phyloP scores from a whole-genome alignment of 2,329 filamentous ascomycete species.

The Berkeleyomyces rouxiae region DNA sequence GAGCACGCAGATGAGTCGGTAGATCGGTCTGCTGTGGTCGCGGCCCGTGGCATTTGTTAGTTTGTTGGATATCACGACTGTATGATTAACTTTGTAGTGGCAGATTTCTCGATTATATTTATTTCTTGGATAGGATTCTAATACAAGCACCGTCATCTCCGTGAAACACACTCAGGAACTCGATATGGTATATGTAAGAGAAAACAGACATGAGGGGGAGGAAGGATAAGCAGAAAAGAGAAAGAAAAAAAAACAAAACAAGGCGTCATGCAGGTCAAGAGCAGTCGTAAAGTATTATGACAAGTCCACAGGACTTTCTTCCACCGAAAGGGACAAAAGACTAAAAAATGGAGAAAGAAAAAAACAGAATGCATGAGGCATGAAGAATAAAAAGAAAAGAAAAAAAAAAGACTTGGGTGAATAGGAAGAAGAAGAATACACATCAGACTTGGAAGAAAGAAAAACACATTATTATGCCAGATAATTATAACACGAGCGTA shows the following conservation, averaged over 20 bases:
- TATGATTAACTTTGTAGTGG: no score
- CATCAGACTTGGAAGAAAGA: not conserved
- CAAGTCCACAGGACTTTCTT: no score
- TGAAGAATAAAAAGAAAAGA: not conserved
- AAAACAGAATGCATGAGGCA: no score
- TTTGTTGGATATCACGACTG: no score
- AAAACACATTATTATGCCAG: not conserved
- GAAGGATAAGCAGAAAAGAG: not conserved
- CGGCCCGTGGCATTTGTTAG: no score
- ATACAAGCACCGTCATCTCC: not conserved
- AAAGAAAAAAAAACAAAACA: not conserved
- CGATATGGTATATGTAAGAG: not conserved
- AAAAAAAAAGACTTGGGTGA: not conserved
- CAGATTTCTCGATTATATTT: not conserved
- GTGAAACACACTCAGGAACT: no score
- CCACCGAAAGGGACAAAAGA: not conserved
- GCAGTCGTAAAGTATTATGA: no score
- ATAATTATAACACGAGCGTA: not conserved
- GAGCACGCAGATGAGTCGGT: no score
- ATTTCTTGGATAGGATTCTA: not conserved
- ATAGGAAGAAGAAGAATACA: not conserved
- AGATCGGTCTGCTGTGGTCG: no score
- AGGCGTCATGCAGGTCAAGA: no score
- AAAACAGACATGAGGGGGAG: no score
- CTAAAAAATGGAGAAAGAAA: not conserved